These are phyloP conservation scores for Puccinia horiana DNA, from an alignment of 1,284 basidiomycete genomes.

Conservation along the genomic window DNA sequence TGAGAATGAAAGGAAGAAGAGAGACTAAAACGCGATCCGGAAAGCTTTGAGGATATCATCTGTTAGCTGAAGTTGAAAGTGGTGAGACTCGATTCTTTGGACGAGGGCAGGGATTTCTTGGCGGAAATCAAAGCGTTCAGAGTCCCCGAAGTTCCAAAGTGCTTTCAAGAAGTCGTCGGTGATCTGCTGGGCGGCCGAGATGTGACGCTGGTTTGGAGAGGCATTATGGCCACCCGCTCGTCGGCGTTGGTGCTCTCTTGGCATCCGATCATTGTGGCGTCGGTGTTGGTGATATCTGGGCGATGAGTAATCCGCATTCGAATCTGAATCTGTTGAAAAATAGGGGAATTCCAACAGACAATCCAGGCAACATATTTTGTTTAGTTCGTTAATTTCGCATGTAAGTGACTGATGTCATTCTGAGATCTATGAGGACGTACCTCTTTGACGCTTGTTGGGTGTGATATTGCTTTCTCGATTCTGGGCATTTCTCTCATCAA, in stretches of 20 bases:
- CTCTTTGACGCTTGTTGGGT: neutral
- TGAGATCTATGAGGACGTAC: neutral
- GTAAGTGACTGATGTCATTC: too few species aligned
- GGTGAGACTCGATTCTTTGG: constrained; percentile 50
- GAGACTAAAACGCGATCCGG: constrained; percentile 53
- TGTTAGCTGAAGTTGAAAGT: constrained; percentile 48
- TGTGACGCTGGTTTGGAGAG: neutral
- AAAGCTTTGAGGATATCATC: constrained; percentile 52
- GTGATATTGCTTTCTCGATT: neutral
- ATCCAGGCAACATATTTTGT: too few species aligned
- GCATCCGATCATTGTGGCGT: constrained; percentile 18
- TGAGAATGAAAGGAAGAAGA: neutral
- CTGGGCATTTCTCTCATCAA: constrained; percentile 1
- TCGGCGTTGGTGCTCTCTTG: constrained; percentile 14
- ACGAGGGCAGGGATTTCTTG: constrained; percentile 52
- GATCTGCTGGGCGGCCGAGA: constrained; percentile 28
- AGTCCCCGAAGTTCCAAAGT: constrained; percentile 45
- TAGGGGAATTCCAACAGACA: too few species aligned
- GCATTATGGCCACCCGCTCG: constrained; percentile 13
- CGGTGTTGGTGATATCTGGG: constrained; percentile 12
- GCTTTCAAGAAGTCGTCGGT: constrained; percentile 35
- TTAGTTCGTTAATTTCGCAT: neutral
- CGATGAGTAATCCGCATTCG: constrained; percentile 24
- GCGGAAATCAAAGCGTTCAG: constrained; percentile 51
- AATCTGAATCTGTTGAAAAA: neutral